A percentile compares a stretch with the other conserved stretches of the same genome.
Evolutionary conservation across 2,329 filamentous ascomycete species (phyloP).

Genomic region (Myriangium duriaei): DNA sequence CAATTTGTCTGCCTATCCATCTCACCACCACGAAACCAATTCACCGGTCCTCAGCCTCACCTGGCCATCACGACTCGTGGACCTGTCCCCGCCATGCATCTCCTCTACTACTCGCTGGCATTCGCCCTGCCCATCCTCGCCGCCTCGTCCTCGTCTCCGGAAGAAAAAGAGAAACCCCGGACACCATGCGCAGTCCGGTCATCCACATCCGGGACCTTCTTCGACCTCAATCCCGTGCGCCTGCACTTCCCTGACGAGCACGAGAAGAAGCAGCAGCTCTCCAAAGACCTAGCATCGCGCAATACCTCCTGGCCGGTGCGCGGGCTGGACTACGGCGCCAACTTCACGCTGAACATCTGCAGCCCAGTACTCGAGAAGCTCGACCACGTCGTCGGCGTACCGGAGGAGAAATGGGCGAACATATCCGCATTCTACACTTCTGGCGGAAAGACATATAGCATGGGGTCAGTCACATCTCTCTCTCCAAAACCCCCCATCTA

Average conservation of each 20-base stretch:
- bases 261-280: slow-evolving; percentile 33
- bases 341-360: slow-evolving; percentile 78
- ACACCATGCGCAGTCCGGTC: slow-evolving; percentile 51
- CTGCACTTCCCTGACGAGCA: slow-evolving; percentile 33
- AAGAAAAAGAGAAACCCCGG: slow-evolving; percentile 31
- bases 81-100: too few species aligned
- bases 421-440: slow-evolving; percentile 66
- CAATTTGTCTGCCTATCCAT: too few species aligned
- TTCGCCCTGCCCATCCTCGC: slow-evolving; percentile 23
- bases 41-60: too few species aligned
- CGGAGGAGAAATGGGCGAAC: slow-evolving; percentile 52
- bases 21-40: too few species aligned
- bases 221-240: slow-evolving; percentile 48
- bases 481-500: neutral
- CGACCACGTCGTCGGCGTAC: slow-evolving; percentile 42
- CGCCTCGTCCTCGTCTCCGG: slow-evolving; percentile 22
- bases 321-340: slow-evolving; percentile 65
- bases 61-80: too few species aligned
- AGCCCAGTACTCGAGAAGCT: slow-evolving; percentile 54
- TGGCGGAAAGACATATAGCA: slow-evolving; percentile 55
- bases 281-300: slow-evolving; percentile 36
- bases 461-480: slow-evolving; percentile 47
- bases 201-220: slow-evolving; percentile 48
- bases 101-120: slow-evolving; percentile 24
- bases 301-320: slow-evolving; percentile 50